Base-by-base conservation (phyloP, 148 eudicot species). In the Fagopyrum esculentum region DNA sequence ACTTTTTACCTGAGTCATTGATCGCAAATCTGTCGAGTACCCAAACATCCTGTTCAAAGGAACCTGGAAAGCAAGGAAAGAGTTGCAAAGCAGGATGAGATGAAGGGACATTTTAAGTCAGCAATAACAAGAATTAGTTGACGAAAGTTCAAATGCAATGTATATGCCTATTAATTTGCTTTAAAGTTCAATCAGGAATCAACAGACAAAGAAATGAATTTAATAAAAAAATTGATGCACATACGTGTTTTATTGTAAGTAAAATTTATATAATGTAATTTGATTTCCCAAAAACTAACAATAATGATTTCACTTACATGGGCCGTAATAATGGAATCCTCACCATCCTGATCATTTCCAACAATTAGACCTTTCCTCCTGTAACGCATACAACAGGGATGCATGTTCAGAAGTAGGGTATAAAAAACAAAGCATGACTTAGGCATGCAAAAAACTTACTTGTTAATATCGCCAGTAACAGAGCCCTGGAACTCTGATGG, bases 351-450 rank as follows among this genome's bases (percentile, higher is more conserved):
- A 80, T 95, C 98, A 75, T 92, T 92, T 40, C 91, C 97, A 51
- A 95, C 83, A 73, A 95, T 95, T 77, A 95, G 17, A 48, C 99
- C 99, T 84, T 95, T 95, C 81, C 99, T 90, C 97, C 99, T 90
- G 70, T 77, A 45, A 74, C 43, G 40, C 40, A 49, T 69, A 71
- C 52, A 26, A 75, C 48, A 15, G 30, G 6, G 30, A 43, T n/a
- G 61, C 71, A 77, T 85, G 71, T 51, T 47, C 7, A 79, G 61
- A 22, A 8, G 73, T 45, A 35, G 17, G 66, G 17, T 29, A 19
- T 55, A 1, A 40, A 71, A 40, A 54, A 11, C 29, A 6, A 8
- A 4, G 16, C 45, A 73, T 26, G 22, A 71, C 1, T 26, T 19
- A 19, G 45, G 52, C 6, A 49, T 9, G 9, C 45, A 15, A 69